phyloP scores from a whole-genome alignment of 495 filamentous ascomycete species.

The Delitschia confertaspora region DNA sequence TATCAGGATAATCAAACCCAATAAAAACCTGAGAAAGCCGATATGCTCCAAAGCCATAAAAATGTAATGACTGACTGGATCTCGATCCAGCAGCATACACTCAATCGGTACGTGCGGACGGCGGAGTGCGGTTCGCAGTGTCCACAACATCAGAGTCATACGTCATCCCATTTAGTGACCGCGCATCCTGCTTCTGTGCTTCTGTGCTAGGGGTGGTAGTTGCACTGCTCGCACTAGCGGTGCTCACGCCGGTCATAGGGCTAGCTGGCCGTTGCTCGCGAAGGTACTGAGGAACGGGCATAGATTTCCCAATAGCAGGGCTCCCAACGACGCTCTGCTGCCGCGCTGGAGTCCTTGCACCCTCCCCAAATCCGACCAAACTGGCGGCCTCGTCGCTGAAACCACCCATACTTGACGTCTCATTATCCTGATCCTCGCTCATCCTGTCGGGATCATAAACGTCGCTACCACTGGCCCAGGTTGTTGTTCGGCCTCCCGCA shows the following conservation, averaged over 20 bases:
- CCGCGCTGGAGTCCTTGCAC: constrained; percentile 51
- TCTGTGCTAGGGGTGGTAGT: constrained; percentile 16
- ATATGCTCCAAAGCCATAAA: no score
- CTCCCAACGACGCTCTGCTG: constrained; percentile 29
- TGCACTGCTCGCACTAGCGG: constrained; percentile 13
- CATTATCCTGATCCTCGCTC: constrained; percentile 57
- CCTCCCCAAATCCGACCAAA: constrained; percentile 81
- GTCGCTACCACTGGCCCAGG: constrained; percentile 62
- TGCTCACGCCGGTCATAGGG: constrained; percentile 16
- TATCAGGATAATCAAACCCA: no score
- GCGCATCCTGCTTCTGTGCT: constrained; percentile 30
- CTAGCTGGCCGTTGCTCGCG: constrained; percentile 10
- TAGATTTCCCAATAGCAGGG: constrained; percentile 26
- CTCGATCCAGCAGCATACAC: no score
- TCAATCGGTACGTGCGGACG: no score
- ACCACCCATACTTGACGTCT: constrained; percentile 54
- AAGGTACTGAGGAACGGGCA: constrained; percentile 15
- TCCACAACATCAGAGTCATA: constrained; percentile 33
- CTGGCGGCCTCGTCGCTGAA: constrained; percentile 73
- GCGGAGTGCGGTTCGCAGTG: constrained; percentile 31
- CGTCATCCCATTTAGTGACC: constrained; percentile 36
- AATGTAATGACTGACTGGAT: no score
- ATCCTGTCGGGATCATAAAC: constrained; percentile 57
- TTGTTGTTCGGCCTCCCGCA: constrained; percentile 63
- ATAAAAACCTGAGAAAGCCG: no score